phyloP scores from a whole-genome alignment of 2,329 filamentous ascomycete species.

The Harringtonia aguacate region DNA sequence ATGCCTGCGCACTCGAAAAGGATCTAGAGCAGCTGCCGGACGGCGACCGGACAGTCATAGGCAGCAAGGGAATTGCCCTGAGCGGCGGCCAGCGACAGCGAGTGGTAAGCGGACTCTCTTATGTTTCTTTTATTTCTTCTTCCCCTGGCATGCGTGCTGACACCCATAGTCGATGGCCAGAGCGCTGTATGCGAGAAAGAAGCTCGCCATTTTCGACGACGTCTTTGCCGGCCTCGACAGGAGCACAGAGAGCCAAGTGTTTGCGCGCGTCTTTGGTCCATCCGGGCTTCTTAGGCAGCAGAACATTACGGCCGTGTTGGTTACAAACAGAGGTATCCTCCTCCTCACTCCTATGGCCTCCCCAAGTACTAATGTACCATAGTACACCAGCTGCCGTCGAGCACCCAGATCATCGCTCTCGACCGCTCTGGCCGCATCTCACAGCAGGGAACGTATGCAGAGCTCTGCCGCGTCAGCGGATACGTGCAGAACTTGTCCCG shows the following conservation, averaged over 20 bases:
- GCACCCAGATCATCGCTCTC: slow-evolving; percentile 1
- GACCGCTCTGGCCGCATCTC: neutral
- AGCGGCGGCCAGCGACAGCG: slow-evolving; percentile 19
- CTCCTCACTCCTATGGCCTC: no score
- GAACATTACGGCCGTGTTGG: slow-evolving; percentile 29
- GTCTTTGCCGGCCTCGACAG: slow-evolving; percentile 33
- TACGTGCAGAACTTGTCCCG: slow-evolving; percentile 9
- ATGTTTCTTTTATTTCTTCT: neutral
- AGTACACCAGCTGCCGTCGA: slow-evolving; percentile 1
- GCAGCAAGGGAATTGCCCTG: slow-evolving; percentile 15
- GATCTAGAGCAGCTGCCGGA: slow-evolving; percentile 14
- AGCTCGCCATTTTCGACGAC: slow-evolving; percentile 34
- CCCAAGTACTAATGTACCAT: neutral
- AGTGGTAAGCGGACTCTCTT: slow-evolving; percentile 10
- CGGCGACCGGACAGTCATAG: slow-evolving; percentile 14
- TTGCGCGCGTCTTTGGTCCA: slow-evolving; percentile 27
- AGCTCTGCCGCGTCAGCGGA: neutral
- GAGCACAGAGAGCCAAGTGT: slow-evolving; percentile 29
- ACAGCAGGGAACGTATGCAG: neutral
- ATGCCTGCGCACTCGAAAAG: slow-evolving; percentile 15
- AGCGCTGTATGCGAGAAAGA: slow-evolving; percentile 28
- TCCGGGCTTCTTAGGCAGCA: slow-evolving; percentile 29
- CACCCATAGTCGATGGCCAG: slow-evolving; percentile 29
- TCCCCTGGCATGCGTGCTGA: neutral
- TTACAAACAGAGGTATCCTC: slow-evolving; percentile 28